Percentiles rank a stretch among this genome's conserved stretches.
Conservation (phyloP, 2,329 filamentous ascomycete genomes). For the Phaeosphaeria sp. region DNA sequence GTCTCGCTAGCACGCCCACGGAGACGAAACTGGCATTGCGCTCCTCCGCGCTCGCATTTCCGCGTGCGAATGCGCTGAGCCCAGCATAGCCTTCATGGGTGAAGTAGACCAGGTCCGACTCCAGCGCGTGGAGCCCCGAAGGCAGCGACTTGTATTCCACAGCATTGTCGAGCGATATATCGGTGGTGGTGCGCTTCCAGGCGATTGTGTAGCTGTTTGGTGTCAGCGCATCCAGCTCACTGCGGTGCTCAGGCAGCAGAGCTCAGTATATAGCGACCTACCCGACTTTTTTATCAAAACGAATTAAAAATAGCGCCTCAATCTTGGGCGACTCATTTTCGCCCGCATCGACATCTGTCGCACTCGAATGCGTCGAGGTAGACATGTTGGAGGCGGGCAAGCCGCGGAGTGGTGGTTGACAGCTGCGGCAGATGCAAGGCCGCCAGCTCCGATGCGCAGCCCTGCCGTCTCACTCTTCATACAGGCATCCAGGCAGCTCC, state of each 20-base stretch:
- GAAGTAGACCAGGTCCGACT: conserved; percentile 90
- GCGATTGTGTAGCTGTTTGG: conserved; percentile 73
- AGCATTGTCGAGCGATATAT: conserved; percentile 79
- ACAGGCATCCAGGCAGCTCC: neutral
- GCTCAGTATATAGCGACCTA: conserved; percentile 47
- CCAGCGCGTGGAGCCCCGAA: conserved; percentile 87
- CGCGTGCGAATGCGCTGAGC: conserved; percentile 89
- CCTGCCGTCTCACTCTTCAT: neutral
- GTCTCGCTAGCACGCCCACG: conserved; percentile 84
- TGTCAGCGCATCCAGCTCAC: conserved; percentile 5
- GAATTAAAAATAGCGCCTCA: conserved; percentile 86
- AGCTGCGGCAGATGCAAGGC: conserved; percentile 1
- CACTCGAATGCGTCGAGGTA: conserved; percentile 39
- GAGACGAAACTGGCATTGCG: conserved; percentile 93
- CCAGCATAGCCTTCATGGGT: conserved; percentile 85
- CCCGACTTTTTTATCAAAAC: conserved; percentile 91
- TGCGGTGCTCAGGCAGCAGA: conserved; percentile 2
- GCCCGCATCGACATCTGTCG: conserved; percentile 31
- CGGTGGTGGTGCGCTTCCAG: conserved; percentile 79
- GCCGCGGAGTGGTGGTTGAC: conserved; percentile 1
- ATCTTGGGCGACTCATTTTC: conserved; percentile 34
- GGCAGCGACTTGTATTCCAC: conserved; percentile 97
- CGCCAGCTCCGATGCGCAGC: neutral
- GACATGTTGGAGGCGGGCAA: conserved; percentile 26
- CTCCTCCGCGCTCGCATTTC: conserved; percentile 76